Evolutionary conservation across 2,329 filamentous ascomycete species (phyloP).

Genomic region (Herpotrichia juniperi): DNA sequence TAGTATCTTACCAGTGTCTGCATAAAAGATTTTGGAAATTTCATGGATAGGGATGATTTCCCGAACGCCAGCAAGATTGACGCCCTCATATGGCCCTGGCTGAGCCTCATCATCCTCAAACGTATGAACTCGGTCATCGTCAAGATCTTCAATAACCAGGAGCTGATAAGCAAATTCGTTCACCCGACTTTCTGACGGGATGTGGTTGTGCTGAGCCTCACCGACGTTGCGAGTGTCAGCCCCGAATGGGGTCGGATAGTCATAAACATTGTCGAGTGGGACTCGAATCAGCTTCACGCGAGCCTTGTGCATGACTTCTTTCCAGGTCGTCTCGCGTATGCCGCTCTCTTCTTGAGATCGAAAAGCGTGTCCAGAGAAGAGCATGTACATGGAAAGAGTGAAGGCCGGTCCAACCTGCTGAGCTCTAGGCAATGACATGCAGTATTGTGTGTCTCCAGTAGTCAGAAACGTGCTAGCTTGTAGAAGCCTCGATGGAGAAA

Average conservation of each 20-base stretch:
- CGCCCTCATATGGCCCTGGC: slow-evolving; percentile 65
- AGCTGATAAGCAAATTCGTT: slow-evolving; percentile 81
- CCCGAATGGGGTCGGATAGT: slow-evolving; percentile 43
- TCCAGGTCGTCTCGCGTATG: slow-evolving; percentile 78
- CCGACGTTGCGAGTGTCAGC: slow-evolving; percentile 16
- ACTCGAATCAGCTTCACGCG: slow-evolving; percentile 79
- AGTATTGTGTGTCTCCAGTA: slow-evolving; percentile 83
- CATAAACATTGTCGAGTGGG: slow-evolving; percentile 62
- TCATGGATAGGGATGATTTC: slow-evolving; percentile 73
- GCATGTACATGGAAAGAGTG: slow-evolving; percentile 89
- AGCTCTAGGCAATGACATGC: slow-evolving; percentile 64
- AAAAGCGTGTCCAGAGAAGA: slow-evolving; percentile 80
- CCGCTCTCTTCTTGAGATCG: slow-evolving; percentile 62
- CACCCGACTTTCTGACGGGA: slow-evolving; percentile 52
- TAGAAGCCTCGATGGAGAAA: slow-evolving; percentile 87
- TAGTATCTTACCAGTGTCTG: slow-evolving; percentile 85
- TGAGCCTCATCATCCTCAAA: slow-evolving; percentile 65
- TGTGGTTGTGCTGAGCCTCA: slow-evolving; percentile 29
- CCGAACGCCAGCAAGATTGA: slow-evolving; percentile 67
- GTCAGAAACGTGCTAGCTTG: slow-evolving; percentile 93
- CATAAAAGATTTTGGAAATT: slow-evolving; percentile 91
- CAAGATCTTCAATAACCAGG: slow-evolving; percentile 80
- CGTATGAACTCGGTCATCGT: slow-evolving; percentile 72
- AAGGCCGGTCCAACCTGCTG: slow-evolving; percentile 90
- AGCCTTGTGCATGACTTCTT: slow-evolving; percentile 95